These are phyloP conservation scores for Penicillium nordicum DNA, from an alignment of 2,329 filamentous ascomycete genomes.

Conservation along the genomic window DNA sequence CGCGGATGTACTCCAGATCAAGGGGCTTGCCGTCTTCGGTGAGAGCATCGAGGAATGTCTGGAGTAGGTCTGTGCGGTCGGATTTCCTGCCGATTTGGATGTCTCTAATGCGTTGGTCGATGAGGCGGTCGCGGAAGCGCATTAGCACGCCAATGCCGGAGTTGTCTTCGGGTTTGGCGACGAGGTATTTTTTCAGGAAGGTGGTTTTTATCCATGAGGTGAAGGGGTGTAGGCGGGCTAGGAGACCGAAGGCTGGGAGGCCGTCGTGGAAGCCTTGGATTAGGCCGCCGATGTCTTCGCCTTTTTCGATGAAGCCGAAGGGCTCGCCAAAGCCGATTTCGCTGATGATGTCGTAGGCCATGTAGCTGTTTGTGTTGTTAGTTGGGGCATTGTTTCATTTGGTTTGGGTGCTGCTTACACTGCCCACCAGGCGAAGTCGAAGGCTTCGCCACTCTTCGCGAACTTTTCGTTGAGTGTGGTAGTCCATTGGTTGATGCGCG, in stretches of 20 bases:
- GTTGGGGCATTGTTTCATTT: background rate
- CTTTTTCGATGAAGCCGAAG: slow-evolving; percentile 55
- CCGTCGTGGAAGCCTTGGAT: slow-evolving; percentile 56
- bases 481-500: slow-evolving; percentile 51
- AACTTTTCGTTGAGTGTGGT: slow-evolving; percentile 48
- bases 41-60: slow-evolving; percentile 48
- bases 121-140: slow-evolving; percentile 55
- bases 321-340: slow-evolving; percentile 56
- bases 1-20: slow-evolving; percentile 51
- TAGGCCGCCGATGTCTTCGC: slow-evolving; percentile 51
- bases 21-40: slow-evolving; percentile 48
- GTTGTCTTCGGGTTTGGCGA: slow-evolving; percentile 53
- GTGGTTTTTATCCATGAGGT: slow-evolving; percentile 56
- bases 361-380: slow-evolving; percentile 33
- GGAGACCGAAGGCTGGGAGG: slow-evolving; percentile 50
- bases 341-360: slow-evolving; percentile 58
- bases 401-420: slow-evolving; percentile 32
- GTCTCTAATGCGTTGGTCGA: slow-evolving; percentile 48
- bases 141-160: slow-evolving; percentile 56
- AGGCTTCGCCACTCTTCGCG: slow-evolving; percentile 41
- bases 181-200: slow-evolving; percentile 51
- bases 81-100: slow-evolving; percentile 46
- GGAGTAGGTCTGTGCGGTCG: slow-evolving; percentile 52
- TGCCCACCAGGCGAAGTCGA: slow-evolving; percentile 58
- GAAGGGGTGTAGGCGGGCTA: slow-evolving; percentile 53